Evolutionary conservation across 2,329 filamentous ascomycete species (phyloP).

Genomic region (Ophioceras dolichostomum): DNA sequence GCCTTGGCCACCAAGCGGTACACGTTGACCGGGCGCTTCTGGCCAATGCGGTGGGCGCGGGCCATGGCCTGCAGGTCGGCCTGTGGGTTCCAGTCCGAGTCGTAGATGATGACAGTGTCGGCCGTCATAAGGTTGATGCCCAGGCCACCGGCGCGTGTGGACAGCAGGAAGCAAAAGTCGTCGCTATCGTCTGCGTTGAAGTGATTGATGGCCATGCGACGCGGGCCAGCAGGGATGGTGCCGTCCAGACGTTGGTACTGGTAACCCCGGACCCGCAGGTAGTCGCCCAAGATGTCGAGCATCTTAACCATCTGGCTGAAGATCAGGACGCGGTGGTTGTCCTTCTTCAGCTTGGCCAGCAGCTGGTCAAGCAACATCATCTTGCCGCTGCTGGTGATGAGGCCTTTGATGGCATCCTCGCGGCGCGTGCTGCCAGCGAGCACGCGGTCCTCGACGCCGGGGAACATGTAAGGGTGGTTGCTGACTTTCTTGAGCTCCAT

Average conservation of each 20-base stretch:
- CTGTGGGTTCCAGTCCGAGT: slow-evolving; percentile 98
- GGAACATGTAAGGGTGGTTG: slow-evolving; percentile 98
- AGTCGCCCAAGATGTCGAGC: slow-evolving; percentile 91
- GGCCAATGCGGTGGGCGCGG: slow-evolving; percentile 91
- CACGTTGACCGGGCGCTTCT: slow-evolving; percentile 91
- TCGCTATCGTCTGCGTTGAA: slow-evolving; percentile 95
- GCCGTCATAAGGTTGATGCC: slow-evolving; percentile 99
- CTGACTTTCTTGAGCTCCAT: slow-evolving; percentile 99
- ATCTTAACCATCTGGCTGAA: slow-evolving; percentile 99
- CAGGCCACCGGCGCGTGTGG: slow-evolving; percentile 90
- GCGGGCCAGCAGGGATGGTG: slow-evolving; percentile 77
- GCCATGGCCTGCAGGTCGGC: slow-evolving; percentile 98
- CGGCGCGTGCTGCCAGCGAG: slow-evolving; percentile 67
- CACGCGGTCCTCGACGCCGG: slow-evolving; percentile 82
- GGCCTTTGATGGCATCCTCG: slow-evolving; percentile 81
- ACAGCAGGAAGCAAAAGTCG: slow-evolving; percentile 93
- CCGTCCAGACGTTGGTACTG: slow-evolving; percentile 91
- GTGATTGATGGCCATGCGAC: slow-evolving; percentile 91
- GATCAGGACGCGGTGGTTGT: slow-evolving; percentile 90
- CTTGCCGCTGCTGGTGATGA: slow-evolving; percentile 96
- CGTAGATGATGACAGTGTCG: slow-evolving; percentile 94
- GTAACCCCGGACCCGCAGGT: slow-evolving; percentile 85
- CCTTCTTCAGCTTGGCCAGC: slow-evolving; percentile 83
- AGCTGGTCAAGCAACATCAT: slow-evolving; percentile 98
- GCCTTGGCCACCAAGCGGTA: slow-evolving; percentile 96